Conservation (phyloP, 1,139 yeast genomes). For the Diutina mesorugosa region DNA sequence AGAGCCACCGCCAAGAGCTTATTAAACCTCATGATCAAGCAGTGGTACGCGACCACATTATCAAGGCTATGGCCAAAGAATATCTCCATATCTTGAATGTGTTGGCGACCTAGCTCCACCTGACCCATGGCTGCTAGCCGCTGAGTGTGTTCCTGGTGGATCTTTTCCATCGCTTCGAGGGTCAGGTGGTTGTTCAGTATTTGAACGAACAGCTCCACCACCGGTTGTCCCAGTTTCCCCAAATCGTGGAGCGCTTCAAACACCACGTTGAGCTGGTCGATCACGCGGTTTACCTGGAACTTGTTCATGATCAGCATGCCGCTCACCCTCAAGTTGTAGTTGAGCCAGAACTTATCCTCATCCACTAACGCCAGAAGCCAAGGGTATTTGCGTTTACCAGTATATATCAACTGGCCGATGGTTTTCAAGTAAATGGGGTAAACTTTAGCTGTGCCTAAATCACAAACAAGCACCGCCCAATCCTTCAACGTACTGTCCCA, state of each 20-base stretch:
- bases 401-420: slow-evolving; percentile 21
- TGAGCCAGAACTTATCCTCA: slow-evolving; percentile 20
- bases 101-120: slow-evolving; percentile 13
- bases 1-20: slow-evolving; percentile 31
- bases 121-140: slow-evolving; percentile 9
- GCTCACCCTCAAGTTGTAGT: slow-evolving; percentile 15
- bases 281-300: slow-evolving; percentile 31
- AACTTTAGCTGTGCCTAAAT: neutral
- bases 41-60: slow-evolving; percentile 28
- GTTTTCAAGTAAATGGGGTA: slow-evolving; percentile 16
- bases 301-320: slow-evolving; percentile 22
- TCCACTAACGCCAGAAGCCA: neutral
- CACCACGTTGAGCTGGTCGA: slow-evolving; percentile 12
- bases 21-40: slow-evolving; percentile 21
- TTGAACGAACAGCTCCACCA: neutral
- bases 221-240: neutral
- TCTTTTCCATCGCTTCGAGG: slow-evolving; percentile 19
- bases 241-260: neutral
- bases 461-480: neutral
- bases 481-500: neutral
- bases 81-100: slow-evolving; percentile 36
- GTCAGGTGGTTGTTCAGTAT: slow-evolving; percentile 12
- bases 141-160: slow-evolving; percentile 5
- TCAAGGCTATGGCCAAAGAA: slow-evolving; percentile 41
- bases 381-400: slow-evolving; percentile 15